Base-by-base conservation (phyloP, 1,284 basidiomycete species). In the Ustilago loliicola region DNA sequence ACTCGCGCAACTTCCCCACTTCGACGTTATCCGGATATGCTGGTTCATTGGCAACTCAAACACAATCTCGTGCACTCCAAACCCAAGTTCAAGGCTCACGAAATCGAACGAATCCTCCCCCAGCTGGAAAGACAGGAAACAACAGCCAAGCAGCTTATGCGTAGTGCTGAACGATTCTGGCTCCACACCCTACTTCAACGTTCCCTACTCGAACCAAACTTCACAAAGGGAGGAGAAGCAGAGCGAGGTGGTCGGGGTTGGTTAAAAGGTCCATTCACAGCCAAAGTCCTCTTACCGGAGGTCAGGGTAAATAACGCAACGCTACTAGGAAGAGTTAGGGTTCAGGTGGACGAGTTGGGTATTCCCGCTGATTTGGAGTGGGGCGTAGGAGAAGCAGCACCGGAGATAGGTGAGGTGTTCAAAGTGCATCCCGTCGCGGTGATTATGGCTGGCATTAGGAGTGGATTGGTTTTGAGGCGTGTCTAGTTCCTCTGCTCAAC, bases 21-120 rank as follows among this genome's bases (percentile, higher is more conserved):
- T 55, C 90, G 97, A 50, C 90, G 97, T 25, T 98, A 92, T 86
- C 87, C 89, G 47, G 97, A 99, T 87, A 87, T 98, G 79, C 85
- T 97, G 6, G 88, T 89, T 10, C 97, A 99, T 87, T 99, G 95
- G 94, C 96, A 98, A 87, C 91, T 99, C 87, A 96, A 98, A 85
- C 88, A 91, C 55, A 90, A 90, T 2, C 87, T 98, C 13, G 48
- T 73, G 1, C 61, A 61, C 17, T 21, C 32, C 3, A 38, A 36
- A 6, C 23, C 66, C n/a, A 54, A 61, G 0, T 81, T 68, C 27
- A 4, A 9, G 3, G 7, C 5, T 3, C 27, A 51, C 47, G 54
- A 65, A 4, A 45, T 83, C 13, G 42, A 50, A 9, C 23, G 47
- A 5, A 21, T 72, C 9, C 52, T 84, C 7, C 70, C 75, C 1